These are phyloP conservation scores for Alternaria novae-zelandiae DNA, from an alignment of 2,329 filamentous ascomycete species.

Conservation along the genomic window DNA sequence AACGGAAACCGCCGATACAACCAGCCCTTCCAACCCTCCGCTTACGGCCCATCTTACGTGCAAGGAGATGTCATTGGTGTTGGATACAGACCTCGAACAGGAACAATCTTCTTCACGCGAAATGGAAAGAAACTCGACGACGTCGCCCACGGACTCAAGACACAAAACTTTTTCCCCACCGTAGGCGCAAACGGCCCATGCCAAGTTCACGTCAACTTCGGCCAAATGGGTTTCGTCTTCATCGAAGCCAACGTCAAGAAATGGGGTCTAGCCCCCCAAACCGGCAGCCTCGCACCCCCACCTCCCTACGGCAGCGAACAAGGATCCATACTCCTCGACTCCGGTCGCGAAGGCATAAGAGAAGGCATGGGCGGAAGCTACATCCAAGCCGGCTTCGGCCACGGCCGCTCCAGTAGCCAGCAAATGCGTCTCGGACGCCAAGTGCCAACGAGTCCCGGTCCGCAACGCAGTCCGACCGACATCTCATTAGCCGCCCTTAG, in stretches of 20 bases:
- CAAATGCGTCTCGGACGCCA: conserved; percentile 72
- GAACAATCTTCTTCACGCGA: conserved; percentile 95
- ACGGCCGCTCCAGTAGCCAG: conserved; percentile 77
- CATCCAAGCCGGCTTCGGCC: conserved; percentile 59
- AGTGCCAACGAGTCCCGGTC: conserved; percentile 84
- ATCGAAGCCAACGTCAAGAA: conserved; percentile 99
- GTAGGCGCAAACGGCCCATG: conserved; percentile 95
- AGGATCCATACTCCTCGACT: conserved; percentile 91
- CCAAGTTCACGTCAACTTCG: conserved; percentile 94
- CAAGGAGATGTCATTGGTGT: conserved; percentile 97
- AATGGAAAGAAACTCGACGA: conserved; percentile 98
- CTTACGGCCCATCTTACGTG: conserved; percentile 82
- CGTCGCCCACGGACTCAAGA: conserved; percentile 88
- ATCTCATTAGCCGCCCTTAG: conserved; percentile 91
- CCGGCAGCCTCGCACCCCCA: conserved; percentile 90
- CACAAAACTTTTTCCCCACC: conserved; percentile 96
- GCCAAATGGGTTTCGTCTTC: conserved; percentile 97
- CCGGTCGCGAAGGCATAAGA: conserved; percentile 65
- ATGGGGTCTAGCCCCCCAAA: conserved; percentile 96
- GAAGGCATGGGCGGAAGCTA: conserved; percentile 60
- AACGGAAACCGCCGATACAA: conserved; percentile 87
- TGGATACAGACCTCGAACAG: conserved; percentile 91
- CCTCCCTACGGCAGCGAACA: conserved; percentile 97
- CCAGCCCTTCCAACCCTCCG: conserved; percentile 82
- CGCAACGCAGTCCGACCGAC: conserved; percentile 88